Percentiles rank a stretch among this genome's conserved stretches.
Evolutionary conservation across 495 filamentous ascomycete species (phyloP).

Genomic region (Xylaria sp.): DNA sequence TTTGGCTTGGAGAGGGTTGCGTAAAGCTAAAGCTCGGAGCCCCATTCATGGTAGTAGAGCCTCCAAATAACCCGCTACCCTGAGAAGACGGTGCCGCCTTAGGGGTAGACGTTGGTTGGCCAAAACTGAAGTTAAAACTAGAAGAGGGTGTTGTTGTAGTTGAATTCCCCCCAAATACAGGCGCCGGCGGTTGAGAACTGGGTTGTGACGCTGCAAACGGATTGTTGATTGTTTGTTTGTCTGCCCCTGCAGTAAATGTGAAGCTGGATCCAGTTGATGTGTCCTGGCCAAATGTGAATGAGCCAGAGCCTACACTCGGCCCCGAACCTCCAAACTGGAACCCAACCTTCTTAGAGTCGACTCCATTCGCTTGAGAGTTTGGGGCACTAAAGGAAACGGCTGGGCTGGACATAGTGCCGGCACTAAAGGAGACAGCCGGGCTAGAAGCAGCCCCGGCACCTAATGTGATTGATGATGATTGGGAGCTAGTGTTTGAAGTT

Average conservation of each 20-base stretch:
- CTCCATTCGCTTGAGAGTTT: conserved; percentile 26
- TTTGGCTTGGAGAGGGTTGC: conserved; percentile 30
- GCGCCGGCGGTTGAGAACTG: conserved; percentile 22
- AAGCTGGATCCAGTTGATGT: conserved; percentile 40
- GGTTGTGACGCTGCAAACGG: conserved; percentile 45
- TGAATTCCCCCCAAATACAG: conserved; percentile 33
- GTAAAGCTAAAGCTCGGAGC: conserved; percentile 39
- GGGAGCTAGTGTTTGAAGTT: conserved; percentile 12
- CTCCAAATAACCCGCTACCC: conserved; percentile 31
- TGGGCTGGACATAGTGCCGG: conserved; percentile 12
- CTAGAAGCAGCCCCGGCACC: conserved; percentile 23
- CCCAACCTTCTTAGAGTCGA: conserved; percentile 31
- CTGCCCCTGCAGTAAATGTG: conserved; percentile 48
- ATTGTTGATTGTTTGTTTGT: conserved; percentile 46
- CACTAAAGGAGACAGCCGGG: conserved; percentile 28
- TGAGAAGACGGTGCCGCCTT: conserved; percentile 38
- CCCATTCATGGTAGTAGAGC: conserved; percentile 30
- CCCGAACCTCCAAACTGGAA: conserved; percentile 35
- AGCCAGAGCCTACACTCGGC: conserved; percentile 14
- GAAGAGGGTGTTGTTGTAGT: conserved; percentile 43
- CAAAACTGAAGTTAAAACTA: conserved; percentile 45
- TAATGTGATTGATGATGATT: conserved; percentile 31
- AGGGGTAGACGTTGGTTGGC: conserved; percentile 34
- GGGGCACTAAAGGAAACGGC: conserved; percentile 21
- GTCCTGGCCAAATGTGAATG: conserved; percentile 38